Conservation (phyloP, 352 stramenopile species). For the Vaucheria bursata region DNA sequence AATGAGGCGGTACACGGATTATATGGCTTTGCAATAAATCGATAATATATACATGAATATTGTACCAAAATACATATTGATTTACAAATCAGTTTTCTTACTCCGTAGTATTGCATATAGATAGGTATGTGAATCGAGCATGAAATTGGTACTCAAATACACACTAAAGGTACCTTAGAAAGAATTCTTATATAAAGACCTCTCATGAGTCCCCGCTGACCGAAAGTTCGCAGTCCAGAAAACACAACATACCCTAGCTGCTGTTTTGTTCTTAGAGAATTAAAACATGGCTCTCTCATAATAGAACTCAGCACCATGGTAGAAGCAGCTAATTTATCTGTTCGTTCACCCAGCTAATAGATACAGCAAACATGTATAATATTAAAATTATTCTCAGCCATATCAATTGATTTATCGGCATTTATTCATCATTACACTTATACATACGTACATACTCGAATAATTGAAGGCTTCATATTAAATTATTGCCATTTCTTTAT, state of each 20-base stretch:
- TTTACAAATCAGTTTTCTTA: background rate
- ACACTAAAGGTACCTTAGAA: conserved; percentile 13
- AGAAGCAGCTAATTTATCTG: conserved; percentile 42
- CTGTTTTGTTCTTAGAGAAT: conserved; percentile 72
- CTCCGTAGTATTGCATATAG: background rate
- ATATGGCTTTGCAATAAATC: background rate
- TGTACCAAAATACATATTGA: background rate
- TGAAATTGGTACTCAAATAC: background rate
- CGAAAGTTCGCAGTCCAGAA: conserved; percentile 14
- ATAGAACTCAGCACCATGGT: conserved; percentile 66
- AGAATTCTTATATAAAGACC: conserved; percentile 24
- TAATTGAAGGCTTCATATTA: too few species aligned
- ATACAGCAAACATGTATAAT: background rate
- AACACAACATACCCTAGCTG: conserved; percentile 57
- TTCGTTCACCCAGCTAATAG: conserved; percentile 28
- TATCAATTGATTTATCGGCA: too few species aligned
- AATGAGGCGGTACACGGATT: background rate
- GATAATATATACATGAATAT: background rate
- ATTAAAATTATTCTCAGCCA: background rate
- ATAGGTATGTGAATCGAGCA: background rate
- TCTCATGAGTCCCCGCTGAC: conserved; percentile 8
- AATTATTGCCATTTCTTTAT: too few species aligned
- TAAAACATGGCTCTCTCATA: conserved; percentile 71
- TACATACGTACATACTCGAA: too few species aligned
- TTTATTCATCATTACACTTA: too few species aligned